Percentiles rank a stretch among this genome's conserved stretches.
These are phyloP conservation scores for Cucurbitaria berberidis DNA, from an alignment of 2,329 filamentous ascomycete genomes.

Conservation along the genomic window DNA sequence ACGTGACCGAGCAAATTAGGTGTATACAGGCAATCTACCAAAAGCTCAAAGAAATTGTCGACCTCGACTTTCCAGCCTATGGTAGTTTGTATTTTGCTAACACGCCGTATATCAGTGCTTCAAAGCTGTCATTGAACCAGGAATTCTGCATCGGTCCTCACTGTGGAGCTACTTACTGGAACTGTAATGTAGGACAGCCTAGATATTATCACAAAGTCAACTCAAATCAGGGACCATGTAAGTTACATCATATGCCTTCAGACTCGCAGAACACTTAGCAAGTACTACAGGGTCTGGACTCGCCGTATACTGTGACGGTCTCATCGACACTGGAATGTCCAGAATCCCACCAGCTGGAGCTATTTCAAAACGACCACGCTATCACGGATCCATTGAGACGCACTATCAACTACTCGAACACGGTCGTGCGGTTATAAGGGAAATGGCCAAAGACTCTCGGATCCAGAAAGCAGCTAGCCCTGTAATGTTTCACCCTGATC, in stretches of 20 bases:
- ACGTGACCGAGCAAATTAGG: conserved; percentile 39
- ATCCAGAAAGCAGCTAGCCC: conserved; percentile 39
- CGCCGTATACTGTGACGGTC: conserved; percentile 42
- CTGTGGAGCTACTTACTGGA: conserved; percentile 39
- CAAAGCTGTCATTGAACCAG: conserved; percentile 16
- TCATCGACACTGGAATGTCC: conserved; percentile 50
- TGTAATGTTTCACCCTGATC: conserved; percentile 49
- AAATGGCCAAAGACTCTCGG: conserved; percentile 32
- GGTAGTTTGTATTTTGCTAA: conserved; percentile 45
- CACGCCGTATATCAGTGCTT: conserved; percentile 16
- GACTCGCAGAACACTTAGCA: conserved; percentile 13
- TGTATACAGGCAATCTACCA: conserved; percentile 40
- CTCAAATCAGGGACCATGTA: conserved; percentile 51
- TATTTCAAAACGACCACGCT: conserved; percentile 31
- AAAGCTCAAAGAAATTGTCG: conserved; percentile 39
- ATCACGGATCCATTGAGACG: conserved; percentile 45
- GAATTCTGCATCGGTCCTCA: conserved; percentile 42
- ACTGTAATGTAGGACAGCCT: conserved; percentile 37
- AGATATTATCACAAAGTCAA: conserved; percentile 43
- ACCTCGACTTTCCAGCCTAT: conserved; percentile 48
- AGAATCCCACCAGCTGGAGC: conserved; percentile 38
- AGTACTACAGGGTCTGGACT: conserved; percentile 44
- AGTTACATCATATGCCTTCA: conserved; percentile 18
- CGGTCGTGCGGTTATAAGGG: conserved; percentile 35
- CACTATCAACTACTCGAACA: conserved; percentile 44